Percentiles rank a stretch among this genome's conserved stretches.
Conservation (phyloP, 371 early-diverging fungal species). For the Mucor racemosus region DNA sequence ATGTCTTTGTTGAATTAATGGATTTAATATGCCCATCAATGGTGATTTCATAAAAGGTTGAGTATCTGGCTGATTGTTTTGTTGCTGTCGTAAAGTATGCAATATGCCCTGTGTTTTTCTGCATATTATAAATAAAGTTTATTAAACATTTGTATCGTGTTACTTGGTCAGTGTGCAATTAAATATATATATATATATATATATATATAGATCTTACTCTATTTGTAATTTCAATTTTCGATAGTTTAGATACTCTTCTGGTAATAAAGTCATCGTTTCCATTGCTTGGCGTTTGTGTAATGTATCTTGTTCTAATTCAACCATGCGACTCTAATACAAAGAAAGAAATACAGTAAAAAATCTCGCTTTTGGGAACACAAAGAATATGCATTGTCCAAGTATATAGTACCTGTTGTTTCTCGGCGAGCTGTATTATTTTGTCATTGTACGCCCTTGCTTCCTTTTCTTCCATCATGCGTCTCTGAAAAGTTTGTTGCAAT, state of each 20-base stretch:
- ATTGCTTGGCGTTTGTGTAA: slow-evolving; percentile 1
- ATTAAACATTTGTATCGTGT: neutral
- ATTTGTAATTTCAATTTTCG: neutral
- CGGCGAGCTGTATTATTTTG: neutral
- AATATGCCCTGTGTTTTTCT: slow-evolving; percentile 17
- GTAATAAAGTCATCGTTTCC: neutral
- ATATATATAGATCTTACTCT: neutral
- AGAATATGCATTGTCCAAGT: neutral
- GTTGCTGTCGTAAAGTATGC: slow-evolving; percentile 4
- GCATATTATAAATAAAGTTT: neutral
- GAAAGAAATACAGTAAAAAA: no score
- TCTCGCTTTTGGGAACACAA: no score
- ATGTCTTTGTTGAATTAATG: neutral
- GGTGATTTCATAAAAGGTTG: neutral
- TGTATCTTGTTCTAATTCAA: slow-evolving; percentile 4
- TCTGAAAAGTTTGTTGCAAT: neutral
- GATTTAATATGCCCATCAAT: neutral
- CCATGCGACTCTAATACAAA: neutral
- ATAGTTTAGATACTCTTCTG: neutral
- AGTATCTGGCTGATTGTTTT: neutral
- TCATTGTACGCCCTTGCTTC: neutral
- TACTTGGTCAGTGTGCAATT: no score
- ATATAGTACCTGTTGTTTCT: neutral
- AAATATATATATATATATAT: no score
- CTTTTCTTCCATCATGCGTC: neutral